Conservation (phyloP, 352 stramenopile species). For the Pythium aristosporum region DNA sequence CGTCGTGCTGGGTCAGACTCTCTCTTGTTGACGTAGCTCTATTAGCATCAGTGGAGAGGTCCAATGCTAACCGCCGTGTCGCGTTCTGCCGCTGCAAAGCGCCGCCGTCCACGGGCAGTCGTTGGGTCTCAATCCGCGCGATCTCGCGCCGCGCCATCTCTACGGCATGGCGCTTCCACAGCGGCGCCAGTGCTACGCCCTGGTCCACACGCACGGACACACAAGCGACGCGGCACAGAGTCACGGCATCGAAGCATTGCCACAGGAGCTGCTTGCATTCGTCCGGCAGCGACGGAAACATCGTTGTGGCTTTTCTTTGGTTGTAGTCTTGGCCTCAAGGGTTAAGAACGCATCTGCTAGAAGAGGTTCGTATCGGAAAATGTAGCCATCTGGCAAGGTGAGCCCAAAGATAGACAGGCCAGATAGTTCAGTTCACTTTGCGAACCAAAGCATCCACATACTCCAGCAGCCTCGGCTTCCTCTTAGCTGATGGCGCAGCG, state of each 20-base stretch:
- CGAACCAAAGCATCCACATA: background rate
- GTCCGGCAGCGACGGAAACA: constrained; percentile 49
- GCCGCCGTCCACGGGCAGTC: background rate
- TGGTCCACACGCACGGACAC: constrained; percentile 31
- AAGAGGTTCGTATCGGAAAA: constrained; percentile 1
- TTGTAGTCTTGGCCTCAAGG: background rate
- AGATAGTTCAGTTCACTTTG: background rate
- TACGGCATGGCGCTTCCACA: constrained; percentile 43
- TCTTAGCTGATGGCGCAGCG: background rate
- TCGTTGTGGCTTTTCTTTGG: constrained; percentile 2
- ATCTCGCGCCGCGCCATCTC: constrained; percentile 18
- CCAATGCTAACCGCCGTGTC: constrained; percentile 1
- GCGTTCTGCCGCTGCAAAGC: constrained; percentile 25
- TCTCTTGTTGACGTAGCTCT: background rate
- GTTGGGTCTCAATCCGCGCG: constrained; percentile 5
- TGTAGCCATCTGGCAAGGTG: constrained; percentile 11
- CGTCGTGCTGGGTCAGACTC: background rate
- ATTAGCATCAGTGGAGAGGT: background rate
- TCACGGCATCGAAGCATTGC: constrained; percentile 41
- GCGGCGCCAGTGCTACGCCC: constrained; percentile 34
- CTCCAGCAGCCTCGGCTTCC: background rate
- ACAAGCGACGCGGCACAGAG: constrained; percentile 53
- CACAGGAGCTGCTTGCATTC: constrained; percentile 69
- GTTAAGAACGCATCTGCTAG: background rate
- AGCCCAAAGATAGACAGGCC: constrained; percentile 5